Percentiles rank a stretch among this genome's conserved stretches.
Evolutionary conservation across 1,139 yeast genomes (phyloP).

Genomic region (Magnusiomyces magnusii): DNA sequence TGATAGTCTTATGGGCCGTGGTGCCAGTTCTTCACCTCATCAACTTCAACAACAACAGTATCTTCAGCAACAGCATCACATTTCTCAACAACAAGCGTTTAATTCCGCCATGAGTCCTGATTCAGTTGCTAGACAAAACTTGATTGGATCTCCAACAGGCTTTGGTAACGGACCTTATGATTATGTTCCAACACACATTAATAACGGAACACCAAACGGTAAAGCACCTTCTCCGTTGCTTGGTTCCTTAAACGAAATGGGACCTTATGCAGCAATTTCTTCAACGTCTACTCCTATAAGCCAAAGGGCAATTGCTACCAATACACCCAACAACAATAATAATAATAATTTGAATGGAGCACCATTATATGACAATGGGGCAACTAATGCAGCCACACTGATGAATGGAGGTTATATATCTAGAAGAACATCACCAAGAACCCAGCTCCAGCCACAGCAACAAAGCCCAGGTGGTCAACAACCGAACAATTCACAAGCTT

Average conservation of each 20-base stretch:
- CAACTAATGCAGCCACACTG: not conserved
- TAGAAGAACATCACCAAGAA: not conserved
- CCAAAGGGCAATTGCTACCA: not conserved
- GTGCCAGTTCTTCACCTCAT: not conserved
- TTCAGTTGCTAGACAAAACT: not conserved
- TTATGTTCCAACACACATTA: not conserved
- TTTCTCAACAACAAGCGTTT: not conserved
- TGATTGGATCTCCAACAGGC: not conserved
- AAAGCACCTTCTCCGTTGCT: not conserved
- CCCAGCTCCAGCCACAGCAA: not conserved
- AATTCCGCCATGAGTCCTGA: not conserved
- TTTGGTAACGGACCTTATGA: not conserved
- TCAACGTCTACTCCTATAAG: not conserved
- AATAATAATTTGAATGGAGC: too few species aligned
- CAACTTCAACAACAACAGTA: not conserved
- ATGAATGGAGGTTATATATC: not conserved
- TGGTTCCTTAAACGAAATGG: not conserved
- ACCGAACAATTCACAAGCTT: not conserved
- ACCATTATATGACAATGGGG: not conserved
- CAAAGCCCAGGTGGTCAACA: not conserved
- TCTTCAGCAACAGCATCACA: not conserved
- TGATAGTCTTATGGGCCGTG: conserved; percentile 6
- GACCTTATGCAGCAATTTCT: not conserved
- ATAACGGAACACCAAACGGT: not conserved
- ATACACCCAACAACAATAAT: not conserved